These are phyloP conservation scores for Aspergillus luchuensis DNA, from an alignment of 2,329 filamentous ascomycete species.

Conservation along the genomic window DNA sequence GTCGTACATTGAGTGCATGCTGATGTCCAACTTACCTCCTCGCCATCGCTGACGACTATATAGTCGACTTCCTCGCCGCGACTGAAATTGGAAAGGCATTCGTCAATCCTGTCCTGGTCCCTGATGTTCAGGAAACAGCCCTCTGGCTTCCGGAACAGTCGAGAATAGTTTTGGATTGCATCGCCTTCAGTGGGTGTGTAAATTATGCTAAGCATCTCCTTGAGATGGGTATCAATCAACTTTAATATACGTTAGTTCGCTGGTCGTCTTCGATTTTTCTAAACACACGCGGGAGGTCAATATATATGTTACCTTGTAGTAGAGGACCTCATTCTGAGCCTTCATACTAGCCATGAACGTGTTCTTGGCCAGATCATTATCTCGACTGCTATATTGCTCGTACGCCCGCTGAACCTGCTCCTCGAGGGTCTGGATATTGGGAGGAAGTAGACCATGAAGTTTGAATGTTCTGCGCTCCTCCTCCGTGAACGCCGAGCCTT, in stretches of 20 bases:
- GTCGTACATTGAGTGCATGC: no score
- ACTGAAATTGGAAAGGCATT: constrained; percentile 69
- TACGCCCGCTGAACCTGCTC: constrained; percentile 78
- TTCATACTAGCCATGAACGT: constrained; percentile 84
- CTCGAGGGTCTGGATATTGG: constrained; percentile 71
- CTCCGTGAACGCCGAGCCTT: constrained; percentile 74
- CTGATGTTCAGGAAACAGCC: constrained; percentile 79
- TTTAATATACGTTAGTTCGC: constrained; percentile 35
- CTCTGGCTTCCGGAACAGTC: constrained; percentile 74
- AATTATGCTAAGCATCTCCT: constrained; percentile 88
- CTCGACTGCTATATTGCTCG: constrained; percentile 68
- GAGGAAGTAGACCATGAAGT: constrained; percentile 72
- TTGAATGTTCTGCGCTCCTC: constrained; percentile 71
- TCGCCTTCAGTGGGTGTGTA: constrained; percentile 91
- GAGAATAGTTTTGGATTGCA: constrained; percentile 81
- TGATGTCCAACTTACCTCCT: constrained; percentile 42
- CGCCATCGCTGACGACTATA: constrained; percentile 78
- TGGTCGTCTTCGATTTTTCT: neutral
- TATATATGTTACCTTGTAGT: constrained; percentile 63
- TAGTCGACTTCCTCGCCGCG: constrained; percentile 76
- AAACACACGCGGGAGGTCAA: neutral
- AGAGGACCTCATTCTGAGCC: constrained; percentile 82
- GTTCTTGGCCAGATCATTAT: constrained; percentile 75
- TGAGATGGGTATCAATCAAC: constrained; percentile 74
- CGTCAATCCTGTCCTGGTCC: constrained; percentile 65